Evolutionary conservation across 1,139 yeast species (phyloP), one percentile per base, ranked within the genome.

Genomic region (Blastobotrys petasosporus): DNA sequence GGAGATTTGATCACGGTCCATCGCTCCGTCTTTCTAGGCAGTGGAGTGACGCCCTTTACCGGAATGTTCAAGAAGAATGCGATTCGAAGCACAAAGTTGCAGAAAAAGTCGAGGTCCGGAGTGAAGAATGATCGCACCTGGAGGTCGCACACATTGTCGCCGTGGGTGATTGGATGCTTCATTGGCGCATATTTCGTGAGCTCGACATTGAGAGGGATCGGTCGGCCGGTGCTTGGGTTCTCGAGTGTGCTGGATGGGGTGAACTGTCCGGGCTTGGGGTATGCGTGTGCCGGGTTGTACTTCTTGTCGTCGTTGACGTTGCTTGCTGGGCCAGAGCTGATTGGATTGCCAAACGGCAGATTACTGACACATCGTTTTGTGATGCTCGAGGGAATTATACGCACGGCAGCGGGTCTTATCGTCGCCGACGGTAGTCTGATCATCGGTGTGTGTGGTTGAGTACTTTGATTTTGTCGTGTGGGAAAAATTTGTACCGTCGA

Each of bases 1-100:
- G 97, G 97, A 3, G 96, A 82, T 63, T 84, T 79, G 58, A 85
- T 87, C 46, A 92, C 96, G 0, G 98, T 92, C 85, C 95, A 92
- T 56, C 88, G 79, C 66, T 90, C 94, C 41, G 85, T 79, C 62
- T 80, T 82, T 17, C 79, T 74, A 31, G 85, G 82, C 51, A 82
- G 65, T 13, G 87, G 87, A 37, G 73, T 71, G 10, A 84, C 81
- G 1, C 87, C 87, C 31, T 75, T 73, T 42, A 83, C 77, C 13
- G 97, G 96, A 54, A 92, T 80, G 9, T 94, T 92, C 57, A 92
- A 69, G 65, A 85, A 94, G 63, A 77, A 92, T 0, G 96, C 97
- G 0, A 90, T 88, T 67, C 98, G 78, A 51, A 84, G 71, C 4
- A 94, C 86, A 66, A 92, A 92, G 66, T 92, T 95, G 23, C 85